Evolutionary conservation across 441 rosid genomes (phyloP), one percentile per base, ranked within the genome.

Genomic region (Rhodomyrtus psidioides): DNA sequence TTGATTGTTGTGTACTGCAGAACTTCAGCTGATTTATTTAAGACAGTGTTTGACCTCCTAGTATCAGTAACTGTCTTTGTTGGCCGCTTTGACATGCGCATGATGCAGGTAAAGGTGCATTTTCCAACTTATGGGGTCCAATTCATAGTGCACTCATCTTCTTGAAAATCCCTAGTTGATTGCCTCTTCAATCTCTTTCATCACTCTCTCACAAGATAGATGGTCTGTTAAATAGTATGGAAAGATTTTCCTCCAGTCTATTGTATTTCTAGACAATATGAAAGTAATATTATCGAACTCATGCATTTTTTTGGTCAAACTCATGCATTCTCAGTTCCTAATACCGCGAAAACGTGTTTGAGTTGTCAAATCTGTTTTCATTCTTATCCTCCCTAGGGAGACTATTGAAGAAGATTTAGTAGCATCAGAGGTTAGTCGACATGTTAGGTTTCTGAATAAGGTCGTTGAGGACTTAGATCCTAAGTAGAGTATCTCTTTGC

Each of bases 31-130:
- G 99, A 98, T 92, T 91, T 98, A 86, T 98, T 98, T 91, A 96
- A 96, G 94, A 95, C 99, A 84, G 95, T 89, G 84, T 98, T 98
- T 92, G 99, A 98, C 92, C 99, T 98, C 87, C 89, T 98, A 90
- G 99, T 98, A 83, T 98, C 99, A 74, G 98, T 98, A 86, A 98
- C 99, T 17, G 92, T 98, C 42, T 98, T 98, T 92, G 94, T 98
- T 91, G 99, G 99, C 70, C 98, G 99, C 88, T 98, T 98, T 93
- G 99, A 98, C 92, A 98, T 98, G 99, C 97, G 99, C 58, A 98
- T 98, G 99, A 97, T 96, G 98, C 99, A 98, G 98, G 99, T 96
- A 83, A 84, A 46, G 19, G 9, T 55, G 7, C 79, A 70, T 70
- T 34, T 70, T 70, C n/a, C 49, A 19, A 70, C 49, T 70, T 70